Evolutionary conservation across 768 basidiomycete genomes (phyloP), one percentile per base, ranked within the genome.

Genomic region (Leccinum boreale): DNA sequence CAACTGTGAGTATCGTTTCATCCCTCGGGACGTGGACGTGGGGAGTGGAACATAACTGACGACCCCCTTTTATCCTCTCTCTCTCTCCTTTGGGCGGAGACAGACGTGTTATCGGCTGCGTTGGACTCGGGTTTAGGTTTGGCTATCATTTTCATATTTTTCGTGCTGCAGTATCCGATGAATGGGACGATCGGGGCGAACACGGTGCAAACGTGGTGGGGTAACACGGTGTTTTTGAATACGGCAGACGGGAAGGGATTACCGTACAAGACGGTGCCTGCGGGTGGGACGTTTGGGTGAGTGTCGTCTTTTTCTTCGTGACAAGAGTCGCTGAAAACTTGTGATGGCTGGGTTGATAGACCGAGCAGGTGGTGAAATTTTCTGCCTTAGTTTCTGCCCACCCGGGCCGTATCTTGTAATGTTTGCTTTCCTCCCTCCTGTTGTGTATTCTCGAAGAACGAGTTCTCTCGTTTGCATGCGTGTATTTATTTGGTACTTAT

Each of bases 61-160:
- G 21, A 35, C 4, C 24, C 23, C 15, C 35, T 42, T 11, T 45
- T 10, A 1, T 39, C 3, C 35, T 10, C n/a, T 39, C 17, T 39
- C 9, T n/a, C 39, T 10, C 39, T 10, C 39, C 35, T 15, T n/a
- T 39, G 17, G 17, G 17, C 4, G 17, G 39, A 39, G 42, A n/a
- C 50, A 79, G 78, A 87, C 61, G 83, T 89, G n/a, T 71, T 89
- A 14, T 89, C 87, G 8, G 85, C 87, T 12, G 88, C 85, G 4
- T 64, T 90, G 62, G 88, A 89, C 64, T 80, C 87, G 10, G 87
- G 89, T 14, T 74, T 87, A 9, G 86, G 86, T 0, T 60, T 88
- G 15, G 71, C 79, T 24, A 70, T 79, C 3, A 72, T 89, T 24
- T 23, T 84, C 49, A 79, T 87, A 48, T 86, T 82, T 74, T 85